phyloP scores from a whole-genome alignment of 2,329 filamentous ascomycete species.

The Cryoendolithus antarcticus region DNA sequence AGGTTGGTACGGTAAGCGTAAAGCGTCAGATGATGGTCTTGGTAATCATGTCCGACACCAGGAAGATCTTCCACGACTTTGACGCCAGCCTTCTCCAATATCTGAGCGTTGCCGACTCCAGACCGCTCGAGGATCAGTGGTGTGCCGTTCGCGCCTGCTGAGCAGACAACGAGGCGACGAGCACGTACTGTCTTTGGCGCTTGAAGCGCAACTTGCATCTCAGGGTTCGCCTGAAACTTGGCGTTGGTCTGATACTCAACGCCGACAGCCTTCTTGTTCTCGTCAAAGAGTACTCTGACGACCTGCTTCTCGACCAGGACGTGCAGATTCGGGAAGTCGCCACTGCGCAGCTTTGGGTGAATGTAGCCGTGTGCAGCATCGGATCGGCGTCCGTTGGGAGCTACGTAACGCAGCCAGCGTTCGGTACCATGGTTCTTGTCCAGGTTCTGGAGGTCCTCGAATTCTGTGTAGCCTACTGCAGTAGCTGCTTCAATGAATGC shows the following conservation, averaged over 20 bases:
- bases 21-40: slow-evolving; percentile 44
- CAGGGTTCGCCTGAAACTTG: slow-evolving; percentile 27
- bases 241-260: slow-evolving; percentile 41
- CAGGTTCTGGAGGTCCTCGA: slow-evolving; percentile 43
- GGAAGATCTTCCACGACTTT: slow-evolving; percentile 34
- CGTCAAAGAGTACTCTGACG: slow-evolving; percentile 25
- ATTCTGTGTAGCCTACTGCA: slow-evolving; percentile 38
- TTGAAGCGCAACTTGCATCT: slow-evolving; percentile 26
- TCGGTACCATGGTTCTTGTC: slow-evolving; percentile 30
- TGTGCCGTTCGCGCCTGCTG: slow-evolving; percentile 40
- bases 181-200: slow-evolving; percentile 35
- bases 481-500: slow-evolving; percentile 39
- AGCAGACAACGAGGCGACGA: slow-evolving; percentile 41
- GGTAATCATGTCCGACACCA: slow-evolving; percentile 42
- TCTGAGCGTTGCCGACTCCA: slow-evolving; percentile 42
- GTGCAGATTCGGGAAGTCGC: slow-evolving; percentile 45
- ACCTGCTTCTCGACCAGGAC: slow-evolving; percentile 46
- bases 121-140: slow-evolving; percentile 50
- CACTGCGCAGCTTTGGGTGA: slow-evolving; percentile 38
- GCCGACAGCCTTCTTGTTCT: slow-evolving; percentile 40
- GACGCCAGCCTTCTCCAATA: slow-evolving; percentile 37
- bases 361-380: slow-evolving; percentile 46
- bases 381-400: slow-evolving; percentile 42
- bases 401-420: slow-evolving; percentile 39
- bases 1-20: slow-evolving; percentile 41